These are phyloP conservation scores for Podospora sp. DNA, from an alignment of 495 filamentous ascomycete species.

Conservation along the genomic window DNA sequence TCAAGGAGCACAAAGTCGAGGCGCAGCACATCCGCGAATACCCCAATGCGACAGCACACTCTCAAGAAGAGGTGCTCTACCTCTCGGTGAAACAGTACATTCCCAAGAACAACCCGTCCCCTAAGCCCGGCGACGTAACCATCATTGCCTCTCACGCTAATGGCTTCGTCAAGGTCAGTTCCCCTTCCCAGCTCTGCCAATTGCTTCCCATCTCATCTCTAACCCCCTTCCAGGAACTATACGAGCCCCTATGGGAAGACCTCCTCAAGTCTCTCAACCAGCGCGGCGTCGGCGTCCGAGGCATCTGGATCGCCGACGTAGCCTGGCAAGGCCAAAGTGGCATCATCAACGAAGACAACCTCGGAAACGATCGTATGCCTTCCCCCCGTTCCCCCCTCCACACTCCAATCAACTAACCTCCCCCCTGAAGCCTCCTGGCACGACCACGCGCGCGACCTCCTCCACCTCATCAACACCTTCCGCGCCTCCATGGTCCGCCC, in stretches of 20 bases:
- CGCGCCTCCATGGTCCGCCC: conserved; percentile 82
- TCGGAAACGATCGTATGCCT: conserved; percentile 77
- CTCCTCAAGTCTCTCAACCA: conserved; percentile 55
- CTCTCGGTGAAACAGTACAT: conserved; percentile 84
- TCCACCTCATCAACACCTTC: conserved; percentile 85
- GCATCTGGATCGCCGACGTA: conserved; percentile 86
- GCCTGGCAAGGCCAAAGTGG: conserved; percentile 75
- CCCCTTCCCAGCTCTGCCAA: not conserved
- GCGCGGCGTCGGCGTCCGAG: conserved; percentile 65
- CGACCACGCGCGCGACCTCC: conserved; percentile 84
- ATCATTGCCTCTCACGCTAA: conserved; percentile 85
- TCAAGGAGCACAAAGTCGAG: conserved; percentile 63
- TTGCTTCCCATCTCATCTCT: conserved; percentile 6
- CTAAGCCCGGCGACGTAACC: conserved; percentile 73
- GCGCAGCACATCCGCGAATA: conserved; percentile 76
- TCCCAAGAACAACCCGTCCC: conserved; percentile 64
- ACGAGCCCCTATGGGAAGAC: conserved; percentile 86
- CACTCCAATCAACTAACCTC: conserved; percentile 12
- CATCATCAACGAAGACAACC: conserved; percentile 68
- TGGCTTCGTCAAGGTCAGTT: conserved; percentile 77
- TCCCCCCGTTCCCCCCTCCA: conserved; percentile 3
- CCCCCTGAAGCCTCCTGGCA: conserved; percentile 69
- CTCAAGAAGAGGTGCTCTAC: conserved; percentile 64
- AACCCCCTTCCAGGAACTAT: conserved; percentile 62
- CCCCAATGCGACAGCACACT: conserved; percentile 61